Evolutionary conservation across 306 rosid genomes (phyloP), one percentile per base, ranked within the genome.

Genomic region (Trichosanthes cucumerina): DNA sequence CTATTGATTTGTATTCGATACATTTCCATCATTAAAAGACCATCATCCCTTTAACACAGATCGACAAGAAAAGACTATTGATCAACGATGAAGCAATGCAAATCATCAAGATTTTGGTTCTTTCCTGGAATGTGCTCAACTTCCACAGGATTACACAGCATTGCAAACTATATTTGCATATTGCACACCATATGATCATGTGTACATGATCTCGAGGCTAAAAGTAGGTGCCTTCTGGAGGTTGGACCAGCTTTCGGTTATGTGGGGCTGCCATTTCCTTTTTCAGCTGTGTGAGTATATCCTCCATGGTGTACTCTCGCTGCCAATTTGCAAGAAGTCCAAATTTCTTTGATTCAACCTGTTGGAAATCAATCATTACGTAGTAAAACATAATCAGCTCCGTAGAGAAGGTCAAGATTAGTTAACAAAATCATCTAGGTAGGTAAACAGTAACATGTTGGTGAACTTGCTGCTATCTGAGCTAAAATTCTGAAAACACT

Each of bases 251-350:
- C 94, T 93, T 96, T 79, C 99, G 88, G 91, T 93, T 96, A 63
- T 93, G 98, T 4, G 98, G 88, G 38, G 96, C 87, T 0, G 96
- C 93, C 99, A 96, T 96, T 86, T 96, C 99, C 91, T 93, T 96
- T 85, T 96, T 96, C 96, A 96, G 91, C 90, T 96, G 98, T 43
- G 98, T 93, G 83, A 96, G 96, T 64, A 96, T 91, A 80, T 91
- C 98, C 89, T 96, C 99, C 99, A 96, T 96, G 59, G 93, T 89
- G 90, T 96, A 93, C 86, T 96, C 99, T 63, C 99, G 83, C 85
- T 93, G 97, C 99, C 99, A 96, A 78, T 93, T 96, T 57, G 93
- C 92, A 78, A 96, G 98, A 63, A 88, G 93, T 50, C 93, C 96
- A 74, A 96, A 96, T 83, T 96, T 96, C 88, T 96, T 96, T 4